Base-by-base conservation (phyloP, 805 yeast species). In the Yamadazyma phyllophila region DNA sequence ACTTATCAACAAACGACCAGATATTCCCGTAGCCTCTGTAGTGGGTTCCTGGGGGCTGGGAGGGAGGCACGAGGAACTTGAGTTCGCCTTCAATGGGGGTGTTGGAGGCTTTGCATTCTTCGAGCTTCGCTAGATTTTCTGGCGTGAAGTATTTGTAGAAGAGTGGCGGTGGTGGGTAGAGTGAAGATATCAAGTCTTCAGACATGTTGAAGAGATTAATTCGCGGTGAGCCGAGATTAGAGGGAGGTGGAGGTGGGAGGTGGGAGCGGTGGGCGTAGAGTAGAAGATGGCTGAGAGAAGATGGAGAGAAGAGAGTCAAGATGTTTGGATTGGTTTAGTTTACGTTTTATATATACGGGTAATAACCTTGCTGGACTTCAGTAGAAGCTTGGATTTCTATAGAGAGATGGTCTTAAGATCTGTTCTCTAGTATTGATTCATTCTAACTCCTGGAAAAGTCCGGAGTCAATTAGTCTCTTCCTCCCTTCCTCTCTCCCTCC, bases 161-260 rank as follows among this genome's bases (percentile, higher is more conserved):
- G 7, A 87, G 86, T 7, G 99, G 99, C 2, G 99, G 98, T 1
- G 96, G 95, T 2, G 99, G 99, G 55, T 88, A 94, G 35, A 92
- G 73, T 6, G 96, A 81, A 12, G 96, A 60, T 44, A 72, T 71
- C 45, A 71, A 54, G 41, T 71, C 55, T 45, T 51, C 55, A 8
- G 52, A 37, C 51, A 48, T 51, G 12, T 12, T 33, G 24, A 16
- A 20, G 24, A 29, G 31, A 29, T 29, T 10, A 11, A 5, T 29
- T 10, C 31, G 31, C 31, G 31, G 31, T 29, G 31, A 4, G 9
- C 4, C 4, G 13, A 11, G 13, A 11, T 4, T 29, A 8, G 13
- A n/a, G 31, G 11, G 31, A 3, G 31, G 11, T 29, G 11, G 31
- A 11, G 31, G 7, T 11, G 31, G 13, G 13, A 3, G 31, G 3